Base-by-base conservation (phyloP, 2,329 filamentous ascomycete genomes). In the Epichloe aotearoae region DNA sequence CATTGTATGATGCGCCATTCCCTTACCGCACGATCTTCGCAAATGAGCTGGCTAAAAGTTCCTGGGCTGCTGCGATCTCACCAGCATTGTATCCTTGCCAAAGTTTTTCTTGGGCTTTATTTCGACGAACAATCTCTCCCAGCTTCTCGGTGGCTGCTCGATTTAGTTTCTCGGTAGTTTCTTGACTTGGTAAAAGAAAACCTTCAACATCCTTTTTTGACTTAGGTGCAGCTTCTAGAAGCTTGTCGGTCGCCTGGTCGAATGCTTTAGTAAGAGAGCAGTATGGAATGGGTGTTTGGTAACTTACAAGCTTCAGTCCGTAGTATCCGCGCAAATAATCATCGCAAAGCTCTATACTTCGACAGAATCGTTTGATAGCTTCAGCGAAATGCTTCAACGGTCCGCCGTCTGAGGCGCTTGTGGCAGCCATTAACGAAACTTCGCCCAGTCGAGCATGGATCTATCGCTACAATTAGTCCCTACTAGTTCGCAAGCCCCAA, bases 261-360 rank as follows among this genome's bases (percentile, higher is more conserved):
- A 20, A n/a, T 14, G 17, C 14, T 17, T 59, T 30, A 57, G 46
- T 37, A 15, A 15, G 20, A 8, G 4, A 17, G 34, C n/a, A 15
- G 41, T 33, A 1, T 20, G 20, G 2, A 26, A 4, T 19, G 5
- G 10, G 6, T 17, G 40, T 33, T 14, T 43, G 37, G 11, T 19
- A 12, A 61, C 77, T 61, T 67, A 89, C 84, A 66, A 90, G 66
- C 65, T 91, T 93, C 53, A 98, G 71, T 6, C 93, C 93, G 66
- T 95, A 97, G 65, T 89, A 95, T 1, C 90, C 93, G 54, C 93
- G 82, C 54, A 97, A 68, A 64, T 96, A 97, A 63, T 89, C 83
- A 59, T 96, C 87, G 62, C 93, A 97, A 49, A 98, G 77, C 69
- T 98, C 93, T 56, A 97, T 80, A 61, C 89, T 93, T 59, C 93